phyloP scores from a whole-genome alignment of 2,329 filamentous ascomycete species.

The Epicoccum sorghinum region DNA sequence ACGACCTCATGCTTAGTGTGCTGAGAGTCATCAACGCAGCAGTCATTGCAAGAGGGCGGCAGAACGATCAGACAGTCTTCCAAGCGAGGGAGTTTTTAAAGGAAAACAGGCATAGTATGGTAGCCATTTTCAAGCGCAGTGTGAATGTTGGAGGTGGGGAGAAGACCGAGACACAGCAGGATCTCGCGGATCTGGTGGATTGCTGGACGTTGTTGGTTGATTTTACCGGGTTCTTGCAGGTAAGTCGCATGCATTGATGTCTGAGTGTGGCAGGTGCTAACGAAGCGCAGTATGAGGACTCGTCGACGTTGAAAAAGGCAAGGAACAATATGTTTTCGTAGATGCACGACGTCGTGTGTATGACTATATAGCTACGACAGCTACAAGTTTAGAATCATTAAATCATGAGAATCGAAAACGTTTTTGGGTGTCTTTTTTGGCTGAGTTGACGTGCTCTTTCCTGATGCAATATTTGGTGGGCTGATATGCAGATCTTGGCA shows the following conservation, averaged over 20 bases:
- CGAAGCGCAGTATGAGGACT: conserved; percentile 34
- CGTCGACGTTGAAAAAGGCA: conserved; percentile 29
- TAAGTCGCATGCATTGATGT: conserved; percentile 47
- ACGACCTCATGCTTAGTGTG: conserved; percentile 79
- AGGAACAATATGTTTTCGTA: conserved; percentile 33
- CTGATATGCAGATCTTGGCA: no score
- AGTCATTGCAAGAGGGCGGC: conserved; percentile 78
- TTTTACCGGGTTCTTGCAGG: conserved; percentile 84
- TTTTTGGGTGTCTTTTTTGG: no score
- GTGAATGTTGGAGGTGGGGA: conserved; percentile 70
- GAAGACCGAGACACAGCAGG: conserved; percentile 65
- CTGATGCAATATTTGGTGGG: neutral
- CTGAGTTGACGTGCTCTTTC: no score
- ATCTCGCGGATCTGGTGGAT: conserved; percentile 79
- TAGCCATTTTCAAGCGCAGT: conserved; percentile 88
- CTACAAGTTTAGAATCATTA: no score
- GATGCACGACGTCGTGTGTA: neutral
- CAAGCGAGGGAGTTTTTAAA: conserved; percentile 81
- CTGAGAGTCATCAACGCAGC: conserved; percentile 82
- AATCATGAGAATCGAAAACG: no score
- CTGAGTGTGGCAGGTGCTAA: conserved; percentile 13
- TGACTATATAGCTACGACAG: neutral
- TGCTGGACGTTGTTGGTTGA: conserved; percentile 83
- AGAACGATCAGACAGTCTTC: conserved; percentile 74
- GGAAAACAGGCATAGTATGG: conserved; percentile 82